These are phyloP conservation scores for Xenoacremonium recifei DNA, from an alignment of 2,329 filamentous ascomycete genomes.

Conservation along the genomic window DNA sequence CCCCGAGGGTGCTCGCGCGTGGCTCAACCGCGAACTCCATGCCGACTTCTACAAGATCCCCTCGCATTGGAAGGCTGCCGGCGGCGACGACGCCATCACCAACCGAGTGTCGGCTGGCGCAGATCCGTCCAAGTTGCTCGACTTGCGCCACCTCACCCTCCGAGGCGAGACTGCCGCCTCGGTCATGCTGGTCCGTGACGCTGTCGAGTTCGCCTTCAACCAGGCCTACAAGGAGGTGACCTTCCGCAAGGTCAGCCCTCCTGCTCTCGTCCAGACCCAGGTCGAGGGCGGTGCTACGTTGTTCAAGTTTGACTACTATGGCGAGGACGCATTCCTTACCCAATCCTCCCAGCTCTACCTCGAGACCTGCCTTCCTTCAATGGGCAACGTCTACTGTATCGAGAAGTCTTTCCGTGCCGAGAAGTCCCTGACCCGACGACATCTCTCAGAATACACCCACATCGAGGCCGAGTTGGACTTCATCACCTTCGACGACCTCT, in stretches of 20 bases:
- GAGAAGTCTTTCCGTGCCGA: conserved; percentile 99
- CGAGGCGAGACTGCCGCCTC: conserved; percentile 82
- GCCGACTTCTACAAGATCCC: conserved; percentile 86
- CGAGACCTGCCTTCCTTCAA: conserved; percentile 85
- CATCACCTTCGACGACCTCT: conserved; percentile 86
- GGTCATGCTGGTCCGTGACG: conserved; percentile 82
- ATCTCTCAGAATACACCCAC: conserved; percentile 95
- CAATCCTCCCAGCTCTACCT: conserved; percentile 98
- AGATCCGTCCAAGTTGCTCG: conserved; percentile 64
- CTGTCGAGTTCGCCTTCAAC: conserved; percentile 78
- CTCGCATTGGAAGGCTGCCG: conserved; percentile 64
- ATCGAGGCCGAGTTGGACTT: conserved; percentile 96
- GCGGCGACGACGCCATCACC: conserved; percentile 88
- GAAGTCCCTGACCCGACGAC: conserved; percentile 90
- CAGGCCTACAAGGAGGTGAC: conserved; percentile 73
- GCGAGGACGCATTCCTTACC: conserved; percentile 86
- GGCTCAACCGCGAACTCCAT: conserved; percentile 82
- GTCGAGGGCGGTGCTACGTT: conserved; percentile 91
- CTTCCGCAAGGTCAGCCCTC: conserved; percentile 81
- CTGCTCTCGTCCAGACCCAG: conserved; percentile 91
- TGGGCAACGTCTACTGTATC: conserved; percentile 96
- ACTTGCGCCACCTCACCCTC: conserved; percentile 81
- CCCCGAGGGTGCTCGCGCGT: conserved; percentile 73
- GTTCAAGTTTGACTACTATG: conserved; percentile 88
- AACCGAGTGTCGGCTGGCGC: conserved; percentile 61